Conservation (phyloP, 768 basidiomycete genomes). For the Agrocybe praecox region DNA sequence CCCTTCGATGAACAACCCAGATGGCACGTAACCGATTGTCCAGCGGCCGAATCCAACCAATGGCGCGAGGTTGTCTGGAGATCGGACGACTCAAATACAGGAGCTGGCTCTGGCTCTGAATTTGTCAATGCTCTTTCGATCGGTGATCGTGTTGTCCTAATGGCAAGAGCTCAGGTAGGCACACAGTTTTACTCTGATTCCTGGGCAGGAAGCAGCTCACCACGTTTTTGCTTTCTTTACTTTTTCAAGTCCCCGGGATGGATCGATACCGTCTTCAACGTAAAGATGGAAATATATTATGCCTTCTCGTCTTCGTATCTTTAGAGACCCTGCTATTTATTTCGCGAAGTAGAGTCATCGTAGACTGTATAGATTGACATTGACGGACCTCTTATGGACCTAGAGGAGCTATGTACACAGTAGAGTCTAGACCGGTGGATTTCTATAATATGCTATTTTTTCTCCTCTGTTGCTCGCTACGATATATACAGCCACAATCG, state of each 20-base stretch:
- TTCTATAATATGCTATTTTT: no score
- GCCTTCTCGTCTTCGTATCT: conserved; percentile 20
- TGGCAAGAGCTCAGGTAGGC: conserved; percentile 23
- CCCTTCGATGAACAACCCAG: conserved; percentile 18
- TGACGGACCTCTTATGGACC: no score
- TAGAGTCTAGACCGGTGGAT: no score
- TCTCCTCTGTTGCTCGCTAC: no score
- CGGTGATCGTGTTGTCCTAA: conserved; percentile 23
- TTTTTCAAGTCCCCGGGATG: conserved; percentile 22
- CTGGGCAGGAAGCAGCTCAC: no score
- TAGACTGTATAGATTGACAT: no score
- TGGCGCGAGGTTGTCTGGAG: conserved; percentile 21
- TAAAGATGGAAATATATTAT: conserved; percentile 25
- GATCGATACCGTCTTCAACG: conserved; percentile 24
- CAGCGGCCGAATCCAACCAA: conserved; percentile 3
- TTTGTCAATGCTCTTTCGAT: conserved; percentile 21
- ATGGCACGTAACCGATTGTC: conserved; percentile 18
- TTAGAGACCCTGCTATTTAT: neutral
- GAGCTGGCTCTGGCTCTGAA: conserved; percentile 7
- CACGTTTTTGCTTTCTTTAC: no score
- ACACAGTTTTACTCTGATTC: neutral
- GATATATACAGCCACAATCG: no score
- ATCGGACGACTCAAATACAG: conserved; percentile 1
- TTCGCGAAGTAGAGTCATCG: no score
- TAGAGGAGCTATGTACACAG: no score